phyloP scores from a whole-genome alignment of 73 alveolate genomes.

The Paramecium pentaurelia region DNA sequence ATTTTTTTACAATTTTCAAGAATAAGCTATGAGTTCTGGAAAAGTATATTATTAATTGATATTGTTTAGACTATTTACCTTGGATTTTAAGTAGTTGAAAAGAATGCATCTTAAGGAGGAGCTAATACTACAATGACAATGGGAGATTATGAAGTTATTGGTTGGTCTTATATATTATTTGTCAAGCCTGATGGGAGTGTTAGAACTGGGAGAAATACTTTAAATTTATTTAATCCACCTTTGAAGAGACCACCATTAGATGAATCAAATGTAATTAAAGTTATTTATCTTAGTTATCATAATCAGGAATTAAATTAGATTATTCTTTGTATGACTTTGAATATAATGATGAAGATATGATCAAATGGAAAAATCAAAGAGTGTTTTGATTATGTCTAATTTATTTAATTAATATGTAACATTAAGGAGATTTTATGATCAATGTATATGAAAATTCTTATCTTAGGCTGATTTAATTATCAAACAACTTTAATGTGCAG shows the following conservation, averaged over 20 bases:
- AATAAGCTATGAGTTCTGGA: neutral
- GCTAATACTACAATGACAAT: neutral
- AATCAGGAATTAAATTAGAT: slow-evolving; percentile 6
- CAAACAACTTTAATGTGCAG: neutral
- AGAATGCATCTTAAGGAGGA: slow-evolving; percentile 21
- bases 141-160: slow-evolving; percentile 38
- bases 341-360: slow-evolving; percentile 36
- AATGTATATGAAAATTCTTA: neutral
- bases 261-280: neutral
- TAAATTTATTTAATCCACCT: slow-evolving; percentile 25
- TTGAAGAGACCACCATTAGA: slow-evolving; percentile 45
- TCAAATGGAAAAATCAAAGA: slow-evolving; percentile 18
- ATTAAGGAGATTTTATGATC: neutral
- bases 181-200: neutral
- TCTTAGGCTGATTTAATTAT: neutral
- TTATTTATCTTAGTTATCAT: neutral
- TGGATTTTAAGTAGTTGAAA: slow-evolving; percentile 18
- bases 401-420: neutral
- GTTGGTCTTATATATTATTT: neutral
- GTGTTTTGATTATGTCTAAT: neutral
- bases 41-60: neutral
- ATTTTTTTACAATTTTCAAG: neutral
- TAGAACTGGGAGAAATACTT: neutral
- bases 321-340: slow-evolving; percentile 39
- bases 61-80: neutral